Conservation (phyloP, 73 alveolate species). For the Uronychia setigera region DNA sequence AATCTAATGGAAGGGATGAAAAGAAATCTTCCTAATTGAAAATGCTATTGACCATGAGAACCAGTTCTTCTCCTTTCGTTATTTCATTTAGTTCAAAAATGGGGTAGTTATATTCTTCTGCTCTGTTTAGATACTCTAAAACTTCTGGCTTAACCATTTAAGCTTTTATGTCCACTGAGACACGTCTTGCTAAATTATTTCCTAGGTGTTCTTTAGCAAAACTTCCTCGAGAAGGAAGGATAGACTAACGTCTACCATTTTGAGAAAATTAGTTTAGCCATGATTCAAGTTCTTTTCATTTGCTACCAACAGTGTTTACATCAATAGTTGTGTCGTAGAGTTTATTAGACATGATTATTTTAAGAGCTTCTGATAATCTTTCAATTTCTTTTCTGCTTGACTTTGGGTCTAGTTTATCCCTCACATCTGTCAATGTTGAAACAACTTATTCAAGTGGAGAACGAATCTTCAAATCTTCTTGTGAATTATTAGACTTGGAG, state of each 20-base stretch:
- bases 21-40: not conserved
- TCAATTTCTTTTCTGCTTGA: not conserved
- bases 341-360: conserved; percentile 1
- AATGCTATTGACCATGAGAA: not conserved
- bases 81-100: conserved; percentile 3
- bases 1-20: not conserved
- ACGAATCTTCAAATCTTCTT: not conserved
- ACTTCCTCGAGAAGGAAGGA: not conserved
- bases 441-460: not conserved
- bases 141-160: conserved; percentile 3
- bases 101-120: not conserved
- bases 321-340: conserved; percentile 7
- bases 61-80: conserved; percentile 1
- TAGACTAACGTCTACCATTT: not conserved
- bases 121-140: not conserved
- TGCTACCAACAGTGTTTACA: not conserved
- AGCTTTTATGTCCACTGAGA: not conserved
- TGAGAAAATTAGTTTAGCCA: not conserved
- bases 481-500: not conserved
- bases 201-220: not conserved
- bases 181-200: not conserved
- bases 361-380: not conserved
- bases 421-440: not conserved
- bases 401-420: not conserved
- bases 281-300: not conserved